Conservation (phyloP, 1,139 yeast genomes). For the Saccharomyces hybrid region DNA sequence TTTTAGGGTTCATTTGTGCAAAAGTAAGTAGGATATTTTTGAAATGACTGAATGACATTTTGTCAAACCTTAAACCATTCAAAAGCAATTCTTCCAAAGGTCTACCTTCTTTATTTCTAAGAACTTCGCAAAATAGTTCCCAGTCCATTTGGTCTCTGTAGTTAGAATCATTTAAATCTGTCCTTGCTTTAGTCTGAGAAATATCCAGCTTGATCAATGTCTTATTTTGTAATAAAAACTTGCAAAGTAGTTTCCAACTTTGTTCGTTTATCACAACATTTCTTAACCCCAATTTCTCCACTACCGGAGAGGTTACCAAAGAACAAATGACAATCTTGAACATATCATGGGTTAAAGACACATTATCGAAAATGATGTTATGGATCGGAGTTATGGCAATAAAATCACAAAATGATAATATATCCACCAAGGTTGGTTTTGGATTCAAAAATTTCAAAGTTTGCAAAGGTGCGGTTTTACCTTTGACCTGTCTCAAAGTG, state of each 20-base stretch:
- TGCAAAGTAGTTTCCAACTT: conserved; percentile 73
- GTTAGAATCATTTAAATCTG: conserved; percentile 44
- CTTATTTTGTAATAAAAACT: conserved; percentile 53
- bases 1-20: conserved; percentile 25
- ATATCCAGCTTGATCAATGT: conserved; percentile 63
- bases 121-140: conserved; percentile 55
- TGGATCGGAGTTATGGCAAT: conserved; percentile 75
- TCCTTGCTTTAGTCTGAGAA: conserved; percentile 62
- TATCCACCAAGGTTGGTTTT: conserved; percentile 82
- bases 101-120: conserved; percentile 52
- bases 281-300: conserved; percentile 68
- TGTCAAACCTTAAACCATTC: conserved; percentile 61
- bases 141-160: conserved; percentile 69
- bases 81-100: conserved; percentile 68
- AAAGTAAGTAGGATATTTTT: conserved; percentile 38
- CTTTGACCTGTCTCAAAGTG: conserved; percentile 65
- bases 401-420: conserved; percentile 81
- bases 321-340: conserved; percentile 59
- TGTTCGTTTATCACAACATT: conserved; percentile 64
- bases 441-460: conserved; percentile 78
- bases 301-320: conserved; percentile 44
- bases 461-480: conserved; percentile 65
- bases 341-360: conserved; percentile 74
- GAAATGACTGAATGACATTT: conserved; percentile 41
- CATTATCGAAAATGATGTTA: conserved; percentile 76